These are phyloP conservation scores for Fusarium buxicola DNA, from an alignment of 2,329 filamentous ascomycete species.

Conservation along the genomic window DNA sequence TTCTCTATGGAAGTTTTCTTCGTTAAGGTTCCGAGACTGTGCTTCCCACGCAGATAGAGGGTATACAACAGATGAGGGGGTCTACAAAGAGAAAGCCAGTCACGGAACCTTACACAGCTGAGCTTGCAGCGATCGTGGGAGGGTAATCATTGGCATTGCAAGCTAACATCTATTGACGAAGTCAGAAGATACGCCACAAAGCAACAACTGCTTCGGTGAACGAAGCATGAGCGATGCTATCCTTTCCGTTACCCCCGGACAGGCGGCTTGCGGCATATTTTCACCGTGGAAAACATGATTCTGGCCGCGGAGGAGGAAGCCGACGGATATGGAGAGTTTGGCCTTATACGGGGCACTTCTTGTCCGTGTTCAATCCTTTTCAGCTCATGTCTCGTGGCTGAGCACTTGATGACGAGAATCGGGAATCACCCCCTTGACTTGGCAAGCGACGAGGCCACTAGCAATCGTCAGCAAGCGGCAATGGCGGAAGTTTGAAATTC, in stretches of 20 bases:
- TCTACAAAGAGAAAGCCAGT: neutral
- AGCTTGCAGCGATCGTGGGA: neutral
- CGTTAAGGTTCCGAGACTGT: too few species aligned
- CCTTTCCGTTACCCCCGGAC: neutral
- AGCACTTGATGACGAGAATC: neutral
- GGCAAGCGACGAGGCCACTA: neutral
- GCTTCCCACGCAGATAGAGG: neutral
- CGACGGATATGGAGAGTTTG: neutral
- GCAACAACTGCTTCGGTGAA: neutral
- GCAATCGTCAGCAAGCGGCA: conserved; percentile 2
- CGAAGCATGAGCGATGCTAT: neutral
- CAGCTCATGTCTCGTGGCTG: conserved; percentile 3
- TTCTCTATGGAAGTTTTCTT: too few species aligned
- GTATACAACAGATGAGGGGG: neutral
- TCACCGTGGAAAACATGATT: too few species aligned
- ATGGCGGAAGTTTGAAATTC: conserved; percentile 4
- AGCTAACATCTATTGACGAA: neutral
- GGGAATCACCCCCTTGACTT: conserved; percentile 5
- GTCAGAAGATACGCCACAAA: neutral
- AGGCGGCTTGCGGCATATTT: too few species aligned
- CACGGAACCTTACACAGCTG: neutral
- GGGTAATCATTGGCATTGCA: neutral
- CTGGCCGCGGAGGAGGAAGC: neutral
- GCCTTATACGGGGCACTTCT: neutral
- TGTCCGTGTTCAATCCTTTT: neutral